phyloP scores from a whole-genome alignment of 2,329 filamentous ascomycete species.

The Arthrobotrys entomopaga region DNA sequence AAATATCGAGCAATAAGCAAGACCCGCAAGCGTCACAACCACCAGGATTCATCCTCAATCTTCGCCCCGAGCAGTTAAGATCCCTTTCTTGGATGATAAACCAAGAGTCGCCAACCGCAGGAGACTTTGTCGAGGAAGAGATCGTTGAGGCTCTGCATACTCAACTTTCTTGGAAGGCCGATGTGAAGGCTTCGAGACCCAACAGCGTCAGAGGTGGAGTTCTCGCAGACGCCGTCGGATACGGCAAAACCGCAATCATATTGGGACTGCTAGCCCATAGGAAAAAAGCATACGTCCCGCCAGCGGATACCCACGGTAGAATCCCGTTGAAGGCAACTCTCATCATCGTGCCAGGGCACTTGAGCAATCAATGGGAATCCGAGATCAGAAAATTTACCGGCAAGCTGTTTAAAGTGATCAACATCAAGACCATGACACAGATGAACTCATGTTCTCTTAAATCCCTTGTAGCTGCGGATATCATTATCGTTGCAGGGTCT shows the following conservation, averaged over 20 bases:
- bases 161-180: conserved; percentile 69
- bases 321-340: conserved; percentile 68
- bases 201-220: conserved; percentile 69
- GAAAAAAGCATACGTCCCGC: conserved; percentile 59
- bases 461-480: conserved; percentile 65
- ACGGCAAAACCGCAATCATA: conserved; percentile 73
- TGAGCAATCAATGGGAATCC: conserved; percentile 69
- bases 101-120: conserved; percentile 65
- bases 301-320: conserved; percentile 46
- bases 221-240: conserved; percentile 73
- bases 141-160: conserved; percentile 68
- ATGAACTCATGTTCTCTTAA: conserved; percentile 64
- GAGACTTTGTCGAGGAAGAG: conserved; percentile 67
- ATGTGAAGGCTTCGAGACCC: conserved; percentile 66
- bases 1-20: conserved; percentile 63
- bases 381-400: conserved; percentile 68
- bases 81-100: conserved; percentile 71
- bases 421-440: conserved; percentile 62
- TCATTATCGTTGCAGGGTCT: conserved; percentile 68
- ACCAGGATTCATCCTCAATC: conserved; percentile 60
- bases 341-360: conserved; percentile 69
- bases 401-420: conserved; percentile 63
- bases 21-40: conserved; percentile 61
- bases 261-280: conserved; percentile 69
- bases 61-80: conserved; percentile 68